phyloP scores from a whole-genome alignment of 371 early-diverging fungal species.

The Rhizopus microsporus region DNA sequence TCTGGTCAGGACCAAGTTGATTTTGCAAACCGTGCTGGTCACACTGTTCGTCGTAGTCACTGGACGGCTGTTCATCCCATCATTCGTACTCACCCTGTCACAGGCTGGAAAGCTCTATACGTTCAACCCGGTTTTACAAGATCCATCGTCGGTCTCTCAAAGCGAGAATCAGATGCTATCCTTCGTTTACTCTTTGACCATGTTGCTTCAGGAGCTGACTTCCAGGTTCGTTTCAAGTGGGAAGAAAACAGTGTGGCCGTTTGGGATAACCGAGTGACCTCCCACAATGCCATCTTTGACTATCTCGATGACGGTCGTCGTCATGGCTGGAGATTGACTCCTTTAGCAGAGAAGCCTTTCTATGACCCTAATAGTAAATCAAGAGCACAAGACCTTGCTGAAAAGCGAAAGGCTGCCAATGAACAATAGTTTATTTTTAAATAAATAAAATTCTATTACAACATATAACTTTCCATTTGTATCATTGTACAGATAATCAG shows the following conservation, averaged over 20 bases:
- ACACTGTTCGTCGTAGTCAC: conserved; percentile 44
- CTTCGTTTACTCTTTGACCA: conserved; percentile 51
- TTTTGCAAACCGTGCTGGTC: conserved; percentile 37
- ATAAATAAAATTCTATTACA: not conserved
- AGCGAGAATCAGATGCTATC: conserved; percentile 57
- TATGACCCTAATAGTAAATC: conserved; percentile 55
- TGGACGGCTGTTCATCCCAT: conserved; percentile 56
- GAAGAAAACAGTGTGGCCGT: conserved; percentile 63
- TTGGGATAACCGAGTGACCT: conserved; percentile 66
- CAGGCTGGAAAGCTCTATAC: conserved; percentile 68
- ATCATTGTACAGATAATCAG: too few relatives aligned
- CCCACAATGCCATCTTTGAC: conserved; percentile 59
- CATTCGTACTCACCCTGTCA: conserved; percentile 71
- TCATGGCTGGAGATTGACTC: conserved; percentile 53
- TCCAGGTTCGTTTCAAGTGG: conserved; percentile 70
- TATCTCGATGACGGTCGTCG: conserved; percentile 47
- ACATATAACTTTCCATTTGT: not conserved
- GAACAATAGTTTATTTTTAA: not conserved
- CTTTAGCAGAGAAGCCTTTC: conserved; percentile 57
- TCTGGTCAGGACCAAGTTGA: conserved; percentile 49
- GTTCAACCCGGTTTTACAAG: conserved; percentile 66
- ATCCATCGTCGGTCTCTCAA: conserved; percentile 54
- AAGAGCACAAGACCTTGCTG: conserved; percentile 17
- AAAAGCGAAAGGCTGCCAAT: conserved; percentile 8
- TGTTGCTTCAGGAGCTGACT: conserved; percentile 50